Evolutionary conservation across 495 filamentous ascomycete species (phyloP).

Genomic region (Aspergillus carlsbadensis): DNA sequence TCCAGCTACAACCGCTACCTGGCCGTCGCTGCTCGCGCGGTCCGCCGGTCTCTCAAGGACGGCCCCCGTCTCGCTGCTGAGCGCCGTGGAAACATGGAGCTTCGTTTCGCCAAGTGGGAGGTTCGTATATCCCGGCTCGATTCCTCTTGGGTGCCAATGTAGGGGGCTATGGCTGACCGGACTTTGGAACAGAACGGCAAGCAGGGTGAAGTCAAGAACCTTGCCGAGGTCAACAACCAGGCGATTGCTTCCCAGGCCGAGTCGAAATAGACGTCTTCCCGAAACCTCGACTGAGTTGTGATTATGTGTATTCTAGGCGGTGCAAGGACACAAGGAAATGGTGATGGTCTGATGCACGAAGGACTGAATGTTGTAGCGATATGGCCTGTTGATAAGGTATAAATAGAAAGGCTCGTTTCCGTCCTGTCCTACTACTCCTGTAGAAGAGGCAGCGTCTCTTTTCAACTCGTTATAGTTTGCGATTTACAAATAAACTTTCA

Average conservation of each 20-base stretch:
- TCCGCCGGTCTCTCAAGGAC: conserved; percentile 91
- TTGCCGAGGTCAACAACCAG: conserved; percentile 70
- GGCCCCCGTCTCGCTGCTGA: conserved; percentile 81
- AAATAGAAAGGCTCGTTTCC: conserved; percentile 28
- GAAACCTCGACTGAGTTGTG: conserved; percentile 12
- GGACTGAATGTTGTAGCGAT: conserved; percentile 49
- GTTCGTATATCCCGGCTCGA: conserved; percentile 55
- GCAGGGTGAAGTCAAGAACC: conserved; percentile 79
- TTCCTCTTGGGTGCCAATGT: conserved; percentile 9
- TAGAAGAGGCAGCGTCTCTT: not conserved
- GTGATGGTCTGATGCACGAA: conserved; percentile 18
- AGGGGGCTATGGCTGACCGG: conserved; percentile 22
- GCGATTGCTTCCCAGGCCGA: conserved; percentile 50
- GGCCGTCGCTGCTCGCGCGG: conserved; percentile 53
- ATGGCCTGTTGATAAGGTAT: conserved; percentile 24
- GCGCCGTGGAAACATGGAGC: conserved; percentile 83
- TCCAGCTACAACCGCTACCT: conserved; percentile 56
- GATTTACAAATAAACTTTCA: conserved; percentile 1
- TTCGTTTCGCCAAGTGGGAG: conserved; percentile 95
- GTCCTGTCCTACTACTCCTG: not conserved
- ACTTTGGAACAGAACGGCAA: conserved; percentile 76
- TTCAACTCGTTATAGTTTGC: not conserved
- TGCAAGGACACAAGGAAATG: conserved; percentile 12
- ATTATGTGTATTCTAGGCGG: conserved; percentile 23
- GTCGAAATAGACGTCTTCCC: conserved; percentile 38